phyloP scores from a whole-genome alignment of 2,329 filamentous ascomycete genomes.

The Microdochium bolleyi region DNA sequence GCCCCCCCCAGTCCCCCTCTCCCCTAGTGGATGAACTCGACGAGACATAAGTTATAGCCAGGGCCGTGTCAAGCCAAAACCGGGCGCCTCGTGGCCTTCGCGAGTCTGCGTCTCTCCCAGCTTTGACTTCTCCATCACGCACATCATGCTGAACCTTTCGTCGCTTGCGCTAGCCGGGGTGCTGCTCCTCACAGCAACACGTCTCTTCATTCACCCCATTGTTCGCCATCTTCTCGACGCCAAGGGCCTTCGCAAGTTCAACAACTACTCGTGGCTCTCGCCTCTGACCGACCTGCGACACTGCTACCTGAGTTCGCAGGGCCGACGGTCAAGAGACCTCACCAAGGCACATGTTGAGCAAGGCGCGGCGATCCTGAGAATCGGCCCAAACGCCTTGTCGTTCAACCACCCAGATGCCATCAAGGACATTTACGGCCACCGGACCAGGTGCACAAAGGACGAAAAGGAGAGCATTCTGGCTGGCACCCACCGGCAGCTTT shows the following conservation, averaged over 20 bases:
- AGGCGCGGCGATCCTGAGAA: constrained; percentile 24
- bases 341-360: not conserved
- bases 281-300: constrained; percentile 1
- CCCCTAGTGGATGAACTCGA: no score
- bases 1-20: not conserved
- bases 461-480: constrained; percentile 33
- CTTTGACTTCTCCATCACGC: not conserved
- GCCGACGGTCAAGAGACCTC: not conserved
- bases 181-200: not conserved
- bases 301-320: not conserved
- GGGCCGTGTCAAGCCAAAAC: no score
- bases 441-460: constrained; percentile 41
- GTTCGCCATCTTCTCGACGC: not conserved
- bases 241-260: not conserved
- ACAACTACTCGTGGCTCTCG: not conserved
- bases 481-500: constrained; percentile 41
- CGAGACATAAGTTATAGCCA: no score
- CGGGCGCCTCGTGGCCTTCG: not conserved
- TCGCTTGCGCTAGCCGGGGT: not conserved
- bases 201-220: not conserved
- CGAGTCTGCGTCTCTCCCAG: not conserved
- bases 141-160: not conserved
- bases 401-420: constrained; percentile 32
- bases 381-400: constrained; percentile 34
- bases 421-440: constrained; percentile 43